These are phyloP conservation scores for Wallacemonas sp. DNA, from an alignment of 208 protist species.

Conservation along the genomic window DNA sequence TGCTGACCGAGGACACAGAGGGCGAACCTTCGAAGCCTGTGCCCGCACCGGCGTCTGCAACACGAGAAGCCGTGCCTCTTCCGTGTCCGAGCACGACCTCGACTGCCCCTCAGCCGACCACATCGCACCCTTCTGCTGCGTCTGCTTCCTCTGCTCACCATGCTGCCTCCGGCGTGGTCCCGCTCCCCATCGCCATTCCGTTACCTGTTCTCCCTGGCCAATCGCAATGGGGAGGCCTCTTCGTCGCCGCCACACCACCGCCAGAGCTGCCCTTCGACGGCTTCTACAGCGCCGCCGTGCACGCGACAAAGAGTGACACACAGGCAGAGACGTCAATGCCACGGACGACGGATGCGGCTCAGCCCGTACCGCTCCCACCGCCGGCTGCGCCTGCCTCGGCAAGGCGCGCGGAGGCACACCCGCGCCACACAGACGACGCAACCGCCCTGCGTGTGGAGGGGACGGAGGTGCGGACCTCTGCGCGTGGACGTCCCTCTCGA, in stretches of 20 bases:
- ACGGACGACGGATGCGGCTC: background rate
- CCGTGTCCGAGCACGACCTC: no score
- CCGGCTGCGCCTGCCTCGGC: no score
- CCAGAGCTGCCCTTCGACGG: background rate
- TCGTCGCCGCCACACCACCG: slow-evolving; percentile 8
- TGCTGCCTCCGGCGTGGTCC: no score
- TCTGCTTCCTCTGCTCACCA: no score
- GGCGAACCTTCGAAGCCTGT: background rate
- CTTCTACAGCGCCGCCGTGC: background rate
- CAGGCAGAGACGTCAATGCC: background rate
- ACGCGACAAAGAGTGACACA: background rate
- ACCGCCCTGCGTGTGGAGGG: no score
- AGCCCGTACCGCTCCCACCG: background rate
- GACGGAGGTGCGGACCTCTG: background rate
- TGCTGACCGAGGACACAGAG: slow-evolving; percentile 15
- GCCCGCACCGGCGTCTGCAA: background rate
- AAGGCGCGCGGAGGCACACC: no score
- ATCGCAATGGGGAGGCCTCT: slow-evolving; percentile 28
- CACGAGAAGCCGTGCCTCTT: no score
- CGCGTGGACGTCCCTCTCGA: background rate
- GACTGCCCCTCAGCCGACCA: no score
- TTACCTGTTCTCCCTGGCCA: slow-evolving; percentile 31
- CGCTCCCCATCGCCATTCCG: slow-evolving; percentile 20
- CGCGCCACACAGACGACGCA: no score
- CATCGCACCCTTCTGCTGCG: background rate